Conservation (phyloP, 2,329 filamentous ascomycete species). For the Raffaelea arxii region DNA sequence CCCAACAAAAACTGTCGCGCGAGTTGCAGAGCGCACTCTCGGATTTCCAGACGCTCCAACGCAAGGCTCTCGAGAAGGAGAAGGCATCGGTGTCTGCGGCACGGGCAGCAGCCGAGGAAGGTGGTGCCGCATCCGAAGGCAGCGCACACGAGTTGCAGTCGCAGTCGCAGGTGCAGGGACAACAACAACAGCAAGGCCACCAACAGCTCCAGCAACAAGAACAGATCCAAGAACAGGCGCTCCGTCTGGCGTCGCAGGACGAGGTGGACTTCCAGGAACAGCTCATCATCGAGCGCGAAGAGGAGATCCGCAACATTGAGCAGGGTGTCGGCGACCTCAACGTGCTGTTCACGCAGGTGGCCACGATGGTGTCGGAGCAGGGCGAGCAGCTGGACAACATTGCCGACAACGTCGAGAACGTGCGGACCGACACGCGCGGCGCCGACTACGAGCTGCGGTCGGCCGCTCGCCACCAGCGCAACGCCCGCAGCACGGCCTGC, state of each 20-base stretch:
- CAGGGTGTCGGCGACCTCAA: slow-evolving; percentile 93
- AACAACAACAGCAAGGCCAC: too few species aligned
- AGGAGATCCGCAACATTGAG: slow-evolving; percentile 95
- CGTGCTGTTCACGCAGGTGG: slow-evolving; percentile 95
- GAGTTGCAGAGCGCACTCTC: slow-evolving; percentile 83
- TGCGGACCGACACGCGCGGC: slow-evolving; percentile 70
- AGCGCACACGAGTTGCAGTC: slow-evolving; percentile 13
- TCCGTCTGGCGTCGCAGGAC: slow-evolving; percentile 77
- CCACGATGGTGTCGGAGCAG: slow-evolving; percentile 91
- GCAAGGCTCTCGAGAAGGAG: slow-evolving; percentile 84
- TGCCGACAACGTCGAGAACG: slow-evolving; percentile 76
- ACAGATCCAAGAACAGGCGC: slow-evolving; percentile 63
- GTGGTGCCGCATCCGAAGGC: slow-evolving; percentile 23
- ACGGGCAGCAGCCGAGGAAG: slow-evolving; percentile 64
- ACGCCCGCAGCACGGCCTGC: slow-evolving; percentile 87
- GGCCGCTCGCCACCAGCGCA: slow-evolving; percentile 89
- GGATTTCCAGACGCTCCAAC: slow-evolving; percentile 89
- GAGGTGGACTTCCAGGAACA: slow-evolving; percentile 98
- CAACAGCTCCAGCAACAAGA: slow-evolving; percentile 50
- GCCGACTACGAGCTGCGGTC: slow-evolving; percentile 79
- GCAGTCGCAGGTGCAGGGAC: slow-evolving; percentile 22
- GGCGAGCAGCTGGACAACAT: slow-evolving; percentile 83
- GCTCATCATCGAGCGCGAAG: slow-evolving; percentile 89
- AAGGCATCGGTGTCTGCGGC: slow-evolving; percentile 76
- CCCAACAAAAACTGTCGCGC: slow-evolving; percentile 85